Base-by-base conservation (phyloP, 768 basidiomycete genomes). In the Boletus barrowsii region DNA sequence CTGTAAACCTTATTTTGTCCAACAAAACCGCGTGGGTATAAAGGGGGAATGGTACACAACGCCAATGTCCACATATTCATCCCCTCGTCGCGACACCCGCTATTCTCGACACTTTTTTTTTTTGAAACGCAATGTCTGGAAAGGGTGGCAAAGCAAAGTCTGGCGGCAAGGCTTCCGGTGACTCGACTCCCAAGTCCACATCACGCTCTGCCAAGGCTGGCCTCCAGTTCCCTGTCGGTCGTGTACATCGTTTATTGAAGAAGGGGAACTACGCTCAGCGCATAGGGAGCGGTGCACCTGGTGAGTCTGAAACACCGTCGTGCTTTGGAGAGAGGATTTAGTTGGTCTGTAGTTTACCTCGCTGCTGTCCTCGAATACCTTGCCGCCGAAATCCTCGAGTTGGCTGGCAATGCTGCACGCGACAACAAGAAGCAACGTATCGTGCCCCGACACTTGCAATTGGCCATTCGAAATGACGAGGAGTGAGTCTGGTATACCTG, bases 381-480 rank as follows among this genome's bases (percentile, higher is more conserved):
- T 57, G 76, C 81, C 6, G 83, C 83, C 53, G 83, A 84, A 67
- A 83, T 84, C 61, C 77, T 84, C 55, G 83, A 84, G 66, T 70
- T 84, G 32, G 83, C 83, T 62, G 83, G 83, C 17, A 77, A 78
- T 15, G 79, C 79, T 54, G 79, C 80, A 33, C 76, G 78, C 45
- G 79, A 75, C 58, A 80, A 80, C 74, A 80, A 79, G 72, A 79
- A 83, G 64, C 76, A 80, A 32, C 81, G 83, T 75, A 84, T 84
- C 64, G 79, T 83, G 17, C 83, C 83, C 53, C 79, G 83, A 56
- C 83, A 84, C 73, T 68, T 84, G 57, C 83, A 84, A 67, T 74
- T 84, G 65, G 83, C 83, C 60, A 83, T 84, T 67, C 78, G 84
- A 57, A 81, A 83, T 67, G 82, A 83, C 60, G 81, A 83, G 60